These are phyloP conservation scores for Plasmodium vivax DNA, from an alignment of 169 alveolate genomes.

Conservation along the genomic window DNA sequence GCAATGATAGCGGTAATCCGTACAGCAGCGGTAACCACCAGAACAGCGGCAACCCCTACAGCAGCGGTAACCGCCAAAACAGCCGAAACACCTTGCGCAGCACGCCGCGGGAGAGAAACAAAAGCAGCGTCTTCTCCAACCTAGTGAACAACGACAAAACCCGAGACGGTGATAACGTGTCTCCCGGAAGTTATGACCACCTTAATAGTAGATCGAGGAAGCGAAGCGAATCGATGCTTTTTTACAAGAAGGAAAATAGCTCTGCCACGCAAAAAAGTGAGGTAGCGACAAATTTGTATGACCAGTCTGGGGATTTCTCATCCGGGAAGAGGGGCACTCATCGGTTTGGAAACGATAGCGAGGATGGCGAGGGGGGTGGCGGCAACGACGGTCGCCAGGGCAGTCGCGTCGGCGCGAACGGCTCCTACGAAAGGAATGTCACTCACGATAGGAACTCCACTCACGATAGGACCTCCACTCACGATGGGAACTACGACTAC, in stretches of 20 bases:
- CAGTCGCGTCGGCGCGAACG: not conserved
- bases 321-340: slow-evolving; percentile 31
- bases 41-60: not conserved
- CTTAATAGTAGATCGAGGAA: slow-evolving; percentile 8
- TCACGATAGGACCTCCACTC: not conserved
- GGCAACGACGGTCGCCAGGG: not conserved
- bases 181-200: not conserved
- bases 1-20: not conserved
- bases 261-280: slow-evolving; percentile 24
- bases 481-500: not conserved
- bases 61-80: not conserved
- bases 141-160: slow-evolving; percentile 11
- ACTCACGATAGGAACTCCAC: not conserved
- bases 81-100: not conserved
- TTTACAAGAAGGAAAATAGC: slow-evolving; percentile 8
- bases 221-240: slow-evolving; percentile 13
- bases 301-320: not conserved
- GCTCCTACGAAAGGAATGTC: not conserved
- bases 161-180: slow-evolving; percentile 1
- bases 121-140: slow-evolving; percentile 3
- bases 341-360: slow-evolving; percentile 3
- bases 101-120: not conserved
- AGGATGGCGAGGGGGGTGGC: not conserved
- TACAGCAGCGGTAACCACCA: not conserved
- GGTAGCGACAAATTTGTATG: slow-evolving; percentile 8